These are phyloP conservation scores for Protostelium mycophagum DNA, from an alignment of 78 protist genomes.

Conservation along the genomic window DNA sequence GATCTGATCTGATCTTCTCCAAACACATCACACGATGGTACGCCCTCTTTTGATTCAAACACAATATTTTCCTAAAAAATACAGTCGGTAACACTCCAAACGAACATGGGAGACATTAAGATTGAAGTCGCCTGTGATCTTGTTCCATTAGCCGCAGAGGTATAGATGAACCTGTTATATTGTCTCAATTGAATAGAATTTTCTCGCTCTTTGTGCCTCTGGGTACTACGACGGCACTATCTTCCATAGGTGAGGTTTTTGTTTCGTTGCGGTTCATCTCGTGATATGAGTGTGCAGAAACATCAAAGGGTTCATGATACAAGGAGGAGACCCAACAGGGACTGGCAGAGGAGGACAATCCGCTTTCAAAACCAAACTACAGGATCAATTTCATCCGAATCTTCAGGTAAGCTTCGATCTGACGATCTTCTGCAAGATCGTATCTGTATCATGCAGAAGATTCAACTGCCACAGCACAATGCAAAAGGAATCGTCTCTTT, in stretches of 20 bases:
- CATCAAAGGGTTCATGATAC: conserved; percentile 82
- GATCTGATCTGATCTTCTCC: background rate
- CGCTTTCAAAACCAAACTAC: conserved; percentile 76
- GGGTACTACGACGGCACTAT: conserved; percentile 80
- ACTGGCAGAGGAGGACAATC: conserved; percentile 87
- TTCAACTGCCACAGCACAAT: conserved; percentile 19
- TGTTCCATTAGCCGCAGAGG: conserved; percentile 67
- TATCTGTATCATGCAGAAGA: background rate
- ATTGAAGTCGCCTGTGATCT: conserved; percentile 78
- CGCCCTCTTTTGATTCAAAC: too few relatives aligned
- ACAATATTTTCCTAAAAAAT: too few relatives aligned
- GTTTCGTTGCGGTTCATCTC: background rate
- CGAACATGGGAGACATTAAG: conserved; percentile 84
- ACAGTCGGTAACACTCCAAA: conserved; percentile 82
- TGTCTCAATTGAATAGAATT: conserved; percentile 52
- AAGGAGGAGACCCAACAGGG: conserved; percentile 89
- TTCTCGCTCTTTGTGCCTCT: conserved; percentile 87
- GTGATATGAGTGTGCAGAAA: conserved; percentile 19
- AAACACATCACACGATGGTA: too few relatives aligned
- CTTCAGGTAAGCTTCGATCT: conserved; percentile 37
- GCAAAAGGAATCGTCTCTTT: conserved; percentile 75
- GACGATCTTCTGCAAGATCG: background rate
- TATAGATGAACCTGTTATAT: background rate
- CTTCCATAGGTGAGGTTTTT: conserved; percentile 60
- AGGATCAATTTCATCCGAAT: conserved; percentile 71